Evolutionary conservation across 169 alveolate genomes (phyloP).

Genomic region (Cryptosporidium tyzzeri): DNA sequence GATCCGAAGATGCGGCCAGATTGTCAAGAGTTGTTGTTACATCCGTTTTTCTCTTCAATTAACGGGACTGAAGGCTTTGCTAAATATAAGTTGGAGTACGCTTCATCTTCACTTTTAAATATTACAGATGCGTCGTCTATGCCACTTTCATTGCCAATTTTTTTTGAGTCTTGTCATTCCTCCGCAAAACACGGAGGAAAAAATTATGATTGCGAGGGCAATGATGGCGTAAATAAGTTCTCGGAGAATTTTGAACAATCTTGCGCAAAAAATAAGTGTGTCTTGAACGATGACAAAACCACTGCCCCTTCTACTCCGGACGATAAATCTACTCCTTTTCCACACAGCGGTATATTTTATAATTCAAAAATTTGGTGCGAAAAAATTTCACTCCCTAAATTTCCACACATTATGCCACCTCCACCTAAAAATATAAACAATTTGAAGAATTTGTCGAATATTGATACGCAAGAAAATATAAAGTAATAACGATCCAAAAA

Average conservation of each 20-base stretch:
- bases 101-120: not conserved
- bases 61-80: not conserved
- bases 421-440: conserved; percentile 9
- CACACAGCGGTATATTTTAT: not conserved
- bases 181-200: not conserved
- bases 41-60: conserved; percentile 83
- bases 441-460: not conserved
- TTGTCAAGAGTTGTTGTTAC: conserved; percentile 84
- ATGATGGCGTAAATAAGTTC: not conserved
- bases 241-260: not conserved
- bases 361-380: conserved; percentile 1
- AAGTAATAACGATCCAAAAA: not conserved
- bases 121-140: not conserved
- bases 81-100: not conserved
- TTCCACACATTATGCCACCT: conserved; percentile 43
- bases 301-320: conserved; percentile 75
- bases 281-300: conserved; percentile 47
- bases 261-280: not conserved
- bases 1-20: conserved; percentile 87
- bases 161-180: not conserved
- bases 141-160: not conserved
- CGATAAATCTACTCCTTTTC: conserved; percentile 13
- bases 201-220: not conserved
- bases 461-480: not conserved
- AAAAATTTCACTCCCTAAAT: conserved; percentile 14